Percentiles rank a stretch among this genome's conserved stretches.
These are phyloP conservation scores for Colletotrichum sp. DNA, from an alignment of 2,329 filamentous ascomycete species.

Conservation along the genomic window DNA sequence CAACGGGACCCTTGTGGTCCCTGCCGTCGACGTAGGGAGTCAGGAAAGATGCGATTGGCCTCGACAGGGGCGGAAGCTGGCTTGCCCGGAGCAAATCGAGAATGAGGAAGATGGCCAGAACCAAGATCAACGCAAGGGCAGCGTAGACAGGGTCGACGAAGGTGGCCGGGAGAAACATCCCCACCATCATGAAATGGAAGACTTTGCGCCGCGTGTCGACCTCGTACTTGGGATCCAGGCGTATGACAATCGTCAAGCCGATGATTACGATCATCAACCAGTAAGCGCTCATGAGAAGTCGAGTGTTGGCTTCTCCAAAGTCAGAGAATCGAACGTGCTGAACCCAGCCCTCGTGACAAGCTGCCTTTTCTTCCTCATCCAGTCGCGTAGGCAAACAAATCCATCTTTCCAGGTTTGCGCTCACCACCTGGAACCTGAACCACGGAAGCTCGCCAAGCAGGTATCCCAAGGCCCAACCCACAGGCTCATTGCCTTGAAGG, in stretches of 20 bases:
- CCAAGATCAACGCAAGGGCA: slow-evolving; percentile 78
- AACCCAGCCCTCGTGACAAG: slow-evolving; percentile 62
- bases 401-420: slow-evolving; percentile 75
- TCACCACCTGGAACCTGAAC: slow-evolving; percentile 75
- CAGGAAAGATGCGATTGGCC: slow-evolving; percentile 84
- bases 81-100: slow-evolving; percentile 89
- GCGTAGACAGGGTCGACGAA: slow-evolving; percentile 88
- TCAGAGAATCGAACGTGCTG: slow-evolving; percentile 67
- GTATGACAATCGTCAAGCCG: slow-evolving; percentile 78
- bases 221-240: slow-evolving; percentile 78
- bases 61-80: slow-evolving; percentile 88
- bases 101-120: slow-evolving; percentile 84
- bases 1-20: slow-evolving; percentile 90
- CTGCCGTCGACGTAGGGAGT: slow-evolving; percentile 94
- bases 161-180: slow-evolving; percentile 88
- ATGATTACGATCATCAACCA: slow-evolving; percentile 72
- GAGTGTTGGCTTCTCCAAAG: slow-evolving; percentile 79
- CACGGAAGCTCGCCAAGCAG: slow-evolving; percentile 78
- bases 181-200: slow-evolving; percentile 98
- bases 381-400: slow-evolving; percentile 68
- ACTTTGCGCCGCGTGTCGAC: slow-evolving; percentile 96
- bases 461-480: slow-evolving; percentile 93
- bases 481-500: slow-evolving; percentile 75
- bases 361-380: slow-evolving; percentile 30
- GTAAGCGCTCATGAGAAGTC: slow-evolving; percentile 78